Percentiles rank a stretch among this genome's conserved stretches.
Evolutionary conservation across 164 flowering plant genomes (phyloP).

Genomic region (Vitis cinerea): DNA sequence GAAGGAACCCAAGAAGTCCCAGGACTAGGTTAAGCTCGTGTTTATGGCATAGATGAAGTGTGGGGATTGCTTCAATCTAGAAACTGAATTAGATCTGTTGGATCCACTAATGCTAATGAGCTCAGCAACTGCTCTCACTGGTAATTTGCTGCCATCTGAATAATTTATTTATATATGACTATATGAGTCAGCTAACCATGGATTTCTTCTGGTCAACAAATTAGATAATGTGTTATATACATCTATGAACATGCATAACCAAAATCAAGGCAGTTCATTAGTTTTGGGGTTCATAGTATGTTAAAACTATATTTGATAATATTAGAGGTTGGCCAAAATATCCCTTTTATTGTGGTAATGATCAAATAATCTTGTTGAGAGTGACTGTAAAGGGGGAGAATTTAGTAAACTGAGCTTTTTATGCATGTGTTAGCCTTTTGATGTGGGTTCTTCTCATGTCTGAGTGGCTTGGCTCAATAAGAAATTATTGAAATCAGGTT

Average conservation of each 20-base stretch:
- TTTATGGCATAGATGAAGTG: constrained; percentile 57
- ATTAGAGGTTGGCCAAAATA: neutral
- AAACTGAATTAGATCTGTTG: constrained; percentile 71
- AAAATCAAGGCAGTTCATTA: too few species aligned
- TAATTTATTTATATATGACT: too few species aligned
- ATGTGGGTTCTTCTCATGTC: too few species aligned
- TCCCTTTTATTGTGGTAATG: too few species aligned
- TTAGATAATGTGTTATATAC: neutral
- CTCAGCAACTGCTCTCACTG: constrained; percentile 93
- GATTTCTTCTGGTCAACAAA: too few species aligned
- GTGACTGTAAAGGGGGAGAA: constrained; percentile 73
- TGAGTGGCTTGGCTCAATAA: too few species aligned
- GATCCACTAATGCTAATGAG: constrained; percentile 89
- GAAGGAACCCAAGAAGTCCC: constrained; percentile 88
- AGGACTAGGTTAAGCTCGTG: constrained; percentile 72
- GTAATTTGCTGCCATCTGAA: constrained; percentile 29
- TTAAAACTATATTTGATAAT: too few species aligned
- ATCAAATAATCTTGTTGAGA: constrained; percentile 36
- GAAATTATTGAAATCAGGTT: too few species aligned
- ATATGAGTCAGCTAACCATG: too few species aligned
- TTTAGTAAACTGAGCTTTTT: constrained; percentile 28
- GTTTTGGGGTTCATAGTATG: too few species aligned
- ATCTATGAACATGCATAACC: too few species aligned
- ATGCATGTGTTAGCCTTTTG: too few species aligned
- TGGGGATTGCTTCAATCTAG: constrained; percentile 80